Base-by-base conservation (phyloP, 345 rosid species). In the Microthlaspi erraticum region DNA sequence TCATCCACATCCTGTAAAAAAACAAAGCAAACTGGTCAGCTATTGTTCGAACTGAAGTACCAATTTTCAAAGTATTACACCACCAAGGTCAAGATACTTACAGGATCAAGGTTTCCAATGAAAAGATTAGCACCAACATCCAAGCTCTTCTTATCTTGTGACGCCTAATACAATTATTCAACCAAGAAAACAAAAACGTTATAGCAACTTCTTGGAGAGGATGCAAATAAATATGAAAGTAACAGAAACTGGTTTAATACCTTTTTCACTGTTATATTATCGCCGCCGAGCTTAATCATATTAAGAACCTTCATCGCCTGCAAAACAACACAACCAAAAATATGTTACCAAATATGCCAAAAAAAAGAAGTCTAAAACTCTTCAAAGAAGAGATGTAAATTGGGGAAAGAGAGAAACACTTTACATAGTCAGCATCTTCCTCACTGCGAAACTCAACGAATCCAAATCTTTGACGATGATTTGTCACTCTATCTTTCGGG, bases 91-190 rank as follows among this genome's bases (percentile, higher is more conserved):
- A 26, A 26, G 29, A 26, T 42, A 79, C 96, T 86, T 76, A 94
- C 98, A 10, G 99, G 92, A 60, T 94, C 99, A 71, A 94, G 95
- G 80, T 94, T 94, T 53, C 98, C 98, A 33, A 92, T 94, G 73
- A 94, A 94, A 63, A 94, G 96, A 74, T 94, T 94, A 34, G 99
- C 99, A 54, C 99, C 98, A 33, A 94, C 98, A 64, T 94, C 99
- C 83, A 92, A 79, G 69, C 96, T 94, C 85, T 94, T 94, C 79
- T 94, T 94, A 81, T 94, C 99, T 87, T 94, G 99, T 13, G 99
- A 84, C 9, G 98, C 97, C 99, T 94, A 75, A 57, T 74, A 54
- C 61, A 66, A 74, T 17, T n/a, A n/a, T 33, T 26, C 23, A 58
- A 44, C 11, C 18, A 39, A 34, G 31, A 43, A 46, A 60, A 54